Base-by-base conservation (phyloP, 805 yeast genomes). In the Saccharomyces kudriavzevii region DNA sequence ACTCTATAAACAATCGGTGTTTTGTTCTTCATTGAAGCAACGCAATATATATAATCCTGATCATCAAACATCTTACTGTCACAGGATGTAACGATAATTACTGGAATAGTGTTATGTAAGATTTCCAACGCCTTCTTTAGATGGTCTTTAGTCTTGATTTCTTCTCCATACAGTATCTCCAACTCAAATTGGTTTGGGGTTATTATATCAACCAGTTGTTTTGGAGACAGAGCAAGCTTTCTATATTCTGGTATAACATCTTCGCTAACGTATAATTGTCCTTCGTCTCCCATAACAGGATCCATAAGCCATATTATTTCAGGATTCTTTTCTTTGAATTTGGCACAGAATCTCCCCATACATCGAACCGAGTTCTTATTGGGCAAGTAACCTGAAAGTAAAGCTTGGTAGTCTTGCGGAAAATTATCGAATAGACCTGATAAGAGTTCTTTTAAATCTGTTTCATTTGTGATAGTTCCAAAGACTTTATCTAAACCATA, bases 141-240 rank as follows among this genome's bases (percentile, higher is more conserved):
- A 9, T 70, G 63, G 0, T 64, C 70, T 26, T 62, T 53, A 26
- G 74, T 67, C 1, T 62, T 63, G 22, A 88, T 77, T 51, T 74
- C 74, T 51, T 70, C 63, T 8, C 78, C 87, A 11, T 82, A 75
- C 46, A 92, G 69, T 28, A 89, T 66, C 69, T 90, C 97, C 17
- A 86, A 77, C 66, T 91, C 98, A 68, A 86, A 92, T 66, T 88
- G 95, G 67, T 91, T 91, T 2, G 98, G 98, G 0, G 97, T 91
- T 14, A 88, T 80, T 8, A 89, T 72, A 59, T 87, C 89, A 8
- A 90, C 86, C 1, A 57, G 62, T 5, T 76, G 81, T 45, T 61
- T 59, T 20, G 66, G 58, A 28, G 84, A 63, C 13, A 83, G 71
- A 3, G 69, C 58, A 13, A 61, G 26, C 17, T 48, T 51, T 60